Base-by-base conservation (phyloP, 768 basidiomycete species). In the Vararia minispora region DNA sequence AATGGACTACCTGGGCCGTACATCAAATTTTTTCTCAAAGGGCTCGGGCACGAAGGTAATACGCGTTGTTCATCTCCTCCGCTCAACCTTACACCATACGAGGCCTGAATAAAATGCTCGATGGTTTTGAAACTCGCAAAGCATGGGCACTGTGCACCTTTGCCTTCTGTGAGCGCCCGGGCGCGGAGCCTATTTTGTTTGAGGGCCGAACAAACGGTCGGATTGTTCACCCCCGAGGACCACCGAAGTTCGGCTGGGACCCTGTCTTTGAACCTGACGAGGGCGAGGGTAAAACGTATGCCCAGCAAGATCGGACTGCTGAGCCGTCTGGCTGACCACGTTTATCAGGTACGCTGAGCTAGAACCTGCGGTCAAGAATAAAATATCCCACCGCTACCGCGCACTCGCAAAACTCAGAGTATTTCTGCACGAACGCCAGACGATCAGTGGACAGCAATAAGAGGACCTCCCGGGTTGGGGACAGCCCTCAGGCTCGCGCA, bases 81-180 rank as follows among this genome's bases (percentile, higher is more conserved):
- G n/a, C 17, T 16, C 22, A n/a, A 21, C 21, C 39, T 26, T 18
- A 23, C 7, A 16, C 14, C 18, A 12, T 34, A 13, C 37, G n/a
- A 81, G 81, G 81, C 24, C 66, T 99, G 16, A 92, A 95, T 56
- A 79, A 67, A 33, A 63, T 99, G 53, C 72, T 98, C 12, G 70
- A 61, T 7, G 76, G 76, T 9, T 97, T 97, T 53, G 61, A 69
- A 0, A 82, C 76, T 1, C 84, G 72, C 41, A 74, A 69, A 10
- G 95, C 95, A 0, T 83, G 81, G 51, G 92, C 94, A 0, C 65
- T 97, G 6, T 98, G 94, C 60, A 98, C 95, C 2, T 98, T 98
- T 50, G 94, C 92, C 5, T 98, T 95, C 56, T 84, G 82, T 27
- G 65, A 79, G 0, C 89, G 90, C 0, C 89, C 91, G 61, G 75